phyloP scores from a whole-genome alignment of 768 basidiomycete species.

The Mycena leptocephala region DNA sequence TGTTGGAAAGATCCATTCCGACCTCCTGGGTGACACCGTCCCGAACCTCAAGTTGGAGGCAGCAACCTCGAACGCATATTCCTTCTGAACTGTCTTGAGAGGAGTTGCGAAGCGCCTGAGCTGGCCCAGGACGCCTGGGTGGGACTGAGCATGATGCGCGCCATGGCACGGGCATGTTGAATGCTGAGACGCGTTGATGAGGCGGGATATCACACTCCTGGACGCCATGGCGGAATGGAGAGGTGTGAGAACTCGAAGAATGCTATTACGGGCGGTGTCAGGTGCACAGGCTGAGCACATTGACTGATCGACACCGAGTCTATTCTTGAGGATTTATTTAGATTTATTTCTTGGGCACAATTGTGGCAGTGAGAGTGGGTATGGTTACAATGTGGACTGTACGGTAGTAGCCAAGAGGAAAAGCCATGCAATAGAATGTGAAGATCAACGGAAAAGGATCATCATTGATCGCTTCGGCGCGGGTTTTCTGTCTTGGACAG shows the following conservation, averaged over 20 bases:
- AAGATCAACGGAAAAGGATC: neutral
- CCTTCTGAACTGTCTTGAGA: constrained; percentile 79
- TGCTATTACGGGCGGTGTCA: no score
- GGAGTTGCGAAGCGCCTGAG: constrained; percentile 86
- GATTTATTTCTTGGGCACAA: no score
- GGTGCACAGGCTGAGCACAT: no score
- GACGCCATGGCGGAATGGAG: constrained; percentile 60
- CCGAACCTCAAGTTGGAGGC: constrained; percentile 93
- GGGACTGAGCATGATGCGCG: constrained; percentile 62
- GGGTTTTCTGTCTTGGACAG: no score
- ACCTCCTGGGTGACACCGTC: constrained; percentile 93
- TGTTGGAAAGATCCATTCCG: constrained; percentile 95
- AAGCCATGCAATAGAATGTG: no score
- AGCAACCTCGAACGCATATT: constrained; percentile 95
- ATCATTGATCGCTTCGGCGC: neutral
- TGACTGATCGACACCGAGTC: no score
- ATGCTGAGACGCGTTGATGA: constrained; percentile 84
- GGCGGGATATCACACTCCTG: constrained; percentile 76
- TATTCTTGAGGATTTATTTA: no score
- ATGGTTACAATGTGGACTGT: no score
- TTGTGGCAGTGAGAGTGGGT: no score
- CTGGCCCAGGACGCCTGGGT: constrained; percentile 69
- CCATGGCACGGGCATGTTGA: constrained; percentile 88
- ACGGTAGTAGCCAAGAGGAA: no score
- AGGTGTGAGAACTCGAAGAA: neutral